phyloP scores from a whole-genome alignment of 2,329 filamentous ascomycete species.

The Decorospora gaudefroyi region DNA sequence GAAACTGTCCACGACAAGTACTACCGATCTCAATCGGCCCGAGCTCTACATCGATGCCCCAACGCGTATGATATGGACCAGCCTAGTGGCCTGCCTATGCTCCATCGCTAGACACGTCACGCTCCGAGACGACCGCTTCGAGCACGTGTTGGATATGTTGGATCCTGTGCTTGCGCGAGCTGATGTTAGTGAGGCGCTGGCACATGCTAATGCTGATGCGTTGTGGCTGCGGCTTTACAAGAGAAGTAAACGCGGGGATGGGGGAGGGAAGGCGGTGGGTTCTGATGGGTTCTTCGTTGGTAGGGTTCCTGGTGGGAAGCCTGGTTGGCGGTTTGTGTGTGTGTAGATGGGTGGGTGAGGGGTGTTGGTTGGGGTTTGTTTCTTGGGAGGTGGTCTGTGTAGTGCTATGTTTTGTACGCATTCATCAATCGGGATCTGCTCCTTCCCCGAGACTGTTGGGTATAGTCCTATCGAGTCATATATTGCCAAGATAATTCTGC shows the following conservation, averaged over 20 bases:
- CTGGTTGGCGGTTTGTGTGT: constrained; percentile 19
- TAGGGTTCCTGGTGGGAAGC: constrained; percentile 13
- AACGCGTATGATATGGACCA: constrained; percentile 66
- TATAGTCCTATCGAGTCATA: too few species aligned
- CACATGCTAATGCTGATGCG: constrained; percentile 70
- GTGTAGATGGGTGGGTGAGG: background rate
- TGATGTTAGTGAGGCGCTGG: constrained; percentile 62
- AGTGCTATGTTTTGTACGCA: too few species aligned
- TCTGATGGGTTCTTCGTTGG: background rate
- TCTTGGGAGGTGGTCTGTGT: too few species aligned
- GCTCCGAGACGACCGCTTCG: constrained; percentile 71
- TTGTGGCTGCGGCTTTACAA: constrained; percentile 65
- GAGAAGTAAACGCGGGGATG: constrained; percentile 12
- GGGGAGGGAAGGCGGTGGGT: background rate
- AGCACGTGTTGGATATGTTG: constrained; percentile 69
- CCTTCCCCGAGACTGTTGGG: too few species aligned
- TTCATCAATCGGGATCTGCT: too few species aligned
- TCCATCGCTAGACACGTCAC: constrained; percentile 65
- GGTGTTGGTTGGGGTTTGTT: too few species aligned
- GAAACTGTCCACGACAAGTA: constrained; percentile 4
- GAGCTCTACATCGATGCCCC: constrained; percentile 59
- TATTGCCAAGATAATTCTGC: too few species aligned
- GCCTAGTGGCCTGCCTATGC: constrained; percentile 62
- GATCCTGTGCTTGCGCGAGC: constrained; percentile 45
- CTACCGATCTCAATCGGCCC: constrained; percentile 8